Base-by-base conservation (phyloP, 495 filamentous ascomycete genomes). In the Trichoderma reesei region DNA sequence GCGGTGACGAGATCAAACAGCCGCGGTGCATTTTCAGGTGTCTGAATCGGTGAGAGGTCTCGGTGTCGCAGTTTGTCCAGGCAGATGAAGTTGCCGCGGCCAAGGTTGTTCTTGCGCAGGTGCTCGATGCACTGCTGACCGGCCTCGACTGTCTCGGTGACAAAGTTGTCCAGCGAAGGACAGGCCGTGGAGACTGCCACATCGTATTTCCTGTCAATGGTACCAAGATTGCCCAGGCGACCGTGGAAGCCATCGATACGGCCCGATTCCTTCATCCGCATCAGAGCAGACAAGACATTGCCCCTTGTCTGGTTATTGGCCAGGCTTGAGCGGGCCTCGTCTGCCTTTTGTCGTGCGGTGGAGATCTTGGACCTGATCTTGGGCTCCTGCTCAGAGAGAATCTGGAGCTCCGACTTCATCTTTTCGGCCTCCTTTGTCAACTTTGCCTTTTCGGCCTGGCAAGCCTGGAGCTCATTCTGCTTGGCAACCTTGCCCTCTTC, bases 121-220 rank as follows among this genome's bases (percentile, higher is more conserved):
- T 98, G 93, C 68, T 98, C 93, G 69, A 98, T 96, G 72, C 95
- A 98, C 69, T 97, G 92, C 73, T 97, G 93, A 61, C 92, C 95
- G 59, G 89, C 89, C 69, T 97, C 92, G 7, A 97, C 91, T 0
- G 90, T 90, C 66, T 98, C 94, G 7, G 96, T 94, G 11, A 98
- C 92, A 70, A 98, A 88, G 67, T 97, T 96, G 69, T 98, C 90
- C 18, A 98, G 84, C 14, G 87, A 80, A 65, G 90, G 88, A 68
- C 95, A 98, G 14, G 94, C 95, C 0, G 94, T 98, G 5, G 94
- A 98, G 63, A 98, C 97, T 5, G 94, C 94, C 41, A 98, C 85
- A 70, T 98, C 95, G 71, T 96, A 98, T 69, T 88, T 89, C 75
- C 90, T 82, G 64, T 98, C 93, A 69, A 98, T 98, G 3, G 89